phyloP scores from a whole-genome alignment of 2,329 filamentous ascomycete genomes.

The Helminthosporium solani region DNA sequence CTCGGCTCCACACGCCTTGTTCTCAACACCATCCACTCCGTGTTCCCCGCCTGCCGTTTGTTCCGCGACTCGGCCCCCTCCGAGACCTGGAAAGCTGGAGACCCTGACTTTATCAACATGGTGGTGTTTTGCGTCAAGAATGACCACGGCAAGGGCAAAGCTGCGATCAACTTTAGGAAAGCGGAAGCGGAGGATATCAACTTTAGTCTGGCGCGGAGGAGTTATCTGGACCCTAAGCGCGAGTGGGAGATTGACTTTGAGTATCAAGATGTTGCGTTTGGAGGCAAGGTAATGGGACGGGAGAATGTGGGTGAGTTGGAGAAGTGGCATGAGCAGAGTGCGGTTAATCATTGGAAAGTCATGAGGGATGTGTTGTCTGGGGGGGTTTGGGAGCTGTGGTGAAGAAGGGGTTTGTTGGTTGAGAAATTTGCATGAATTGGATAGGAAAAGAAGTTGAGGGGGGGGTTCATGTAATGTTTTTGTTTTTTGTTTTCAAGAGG shows the following conservation, averaged over 20 bases:
- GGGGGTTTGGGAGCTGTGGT: slow-evolving; percentile 87
- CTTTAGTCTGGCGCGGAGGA: slow-evolving; percentile 66
- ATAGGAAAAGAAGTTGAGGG: no score
- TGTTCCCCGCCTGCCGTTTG: slow-evolving; percentile 88
- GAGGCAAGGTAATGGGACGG: slow-evolving; percentile 57
- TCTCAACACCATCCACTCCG: slow-evolving; percentile 74
- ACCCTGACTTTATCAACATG: slow-evolving; percentile 85
- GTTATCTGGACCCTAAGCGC: slow-evolving; percentile 70
- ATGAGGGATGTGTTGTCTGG: slow-evolving; percentile 83
- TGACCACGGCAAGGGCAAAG: slow-evolving; percentile 32
- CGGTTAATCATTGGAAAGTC: slow-evolving; percentile 83
- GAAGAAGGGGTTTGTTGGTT: no score
- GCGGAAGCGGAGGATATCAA: slow-evolving; percentile 68
- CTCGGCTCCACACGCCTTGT: slow-evolving; percentile 75
- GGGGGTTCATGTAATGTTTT: slow-evolving; percentile 64
- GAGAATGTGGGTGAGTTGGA: slow-evolving; percentile 68
- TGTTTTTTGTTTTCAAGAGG: slow-evolving; percentile 26
- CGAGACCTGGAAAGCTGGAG: slow-evolving; percentile 40
- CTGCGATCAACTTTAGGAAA: slow-evolving; percentile 64
- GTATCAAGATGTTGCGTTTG: slow-evolving; percentile 30
- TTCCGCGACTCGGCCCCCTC: slow-evolving; percentile 73
- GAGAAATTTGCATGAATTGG: no score
- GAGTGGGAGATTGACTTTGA: slow-evolving; percentile 60
- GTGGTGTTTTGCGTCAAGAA: slow-evolving; percentile 87
- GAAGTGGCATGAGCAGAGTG: slow-evolving; percentile 72